A percentile compares a stretch with the other conserved stretches of the same genome.
These are phyloP conservation scores for Adenanthera pavonina DNA, from an alignment of 306 rosid species.

Conservation along the genomic window DNA sequence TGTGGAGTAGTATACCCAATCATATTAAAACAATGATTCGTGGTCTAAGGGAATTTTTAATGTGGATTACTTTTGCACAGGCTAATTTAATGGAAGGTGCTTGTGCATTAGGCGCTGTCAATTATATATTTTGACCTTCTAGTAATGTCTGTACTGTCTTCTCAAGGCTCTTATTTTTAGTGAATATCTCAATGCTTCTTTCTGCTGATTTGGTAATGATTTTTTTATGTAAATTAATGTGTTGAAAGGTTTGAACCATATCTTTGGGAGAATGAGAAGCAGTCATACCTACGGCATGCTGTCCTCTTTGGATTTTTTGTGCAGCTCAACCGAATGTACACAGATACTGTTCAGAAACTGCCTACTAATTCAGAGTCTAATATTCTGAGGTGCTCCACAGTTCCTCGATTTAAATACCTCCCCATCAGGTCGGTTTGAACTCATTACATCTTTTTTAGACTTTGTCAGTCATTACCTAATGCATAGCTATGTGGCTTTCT, in stretches of 20 bases:
- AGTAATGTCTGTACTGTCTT: slow-evolving; percentile 20
- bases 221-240: slow-evolving; percentile 24
- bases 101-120: neutral
- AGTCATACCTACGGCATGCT: slow-evolving; percentile 91
- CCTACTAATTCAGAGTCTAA: slow-evolving; percentile 97
- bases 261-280: slow-evolving; percentile 98
- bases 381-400: slow-evolving; percentile 91
- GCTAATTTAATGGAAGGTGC: slow-evolving; percentile 6
- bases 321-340: slow-evolving; percentile 92
- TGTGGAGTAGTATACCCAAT: neutral
- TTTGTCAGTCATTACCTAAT: slow-evolving; percentile 16
- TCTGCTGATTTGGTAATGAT: slow-evolving; percentile 30
- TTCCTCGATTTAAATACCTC: slow-evolving; percentile 97
- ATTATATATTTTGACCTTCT: slow-evolving; percentile 22
- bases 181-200: slow-evolving; percentile 1
- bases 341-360: slow-evolving; percentile 88
- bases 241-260: slow-evolving; percentile 83
- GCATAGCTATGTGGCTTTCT: slow-evolving; percentile 13
- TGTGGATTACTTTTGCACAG: slow-evolving; percentile 27
- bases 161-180: slow-evolving; percentile 4
- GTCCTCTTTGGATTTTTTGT: slow-evolving; percentile 97
- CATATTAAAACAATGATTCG: neutral
- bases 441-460: slow-evolving; percentile 23
- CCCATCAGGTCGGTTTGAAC: slow-evolving; percentile 85
- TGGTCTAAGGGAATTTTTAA: neutral